Evolutionary conservation across 73 alveolate species (phyloP).

Genomic region (Uronychia setigera): DNA sequence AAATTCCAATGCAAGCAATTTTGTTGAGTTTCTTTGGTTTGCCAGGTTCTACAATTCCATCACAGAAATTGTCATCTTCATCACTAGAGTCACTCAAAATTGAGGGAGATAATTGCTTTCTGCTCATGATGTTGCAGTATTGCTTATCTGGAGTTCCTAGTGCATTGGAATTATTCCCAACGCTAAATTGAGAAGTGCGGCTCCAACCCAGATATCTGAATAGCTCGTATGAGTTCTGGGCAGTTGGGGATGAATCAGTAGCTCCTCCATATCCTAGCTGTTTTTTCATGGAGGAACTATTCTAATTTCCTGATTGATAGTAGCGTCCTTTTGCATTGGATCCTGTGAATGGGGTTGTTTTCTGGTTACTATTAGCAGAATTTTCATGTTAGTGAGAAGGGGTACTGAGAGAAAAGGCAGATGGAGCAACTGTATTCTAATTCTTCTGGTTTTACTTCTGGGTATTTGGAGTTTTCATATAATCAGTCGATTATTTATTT

Average conservation of each 20-base stretch:
- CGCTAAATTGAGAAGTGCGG: not conserved
- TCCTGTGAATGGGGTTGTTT: too few species aligned
- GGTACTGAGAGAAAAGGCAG: too few species aligned
- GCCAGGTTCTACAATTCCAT: not conserved
- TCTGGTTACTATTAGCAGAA: too few species aligned
- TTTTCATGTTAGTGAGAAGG: too few species aligned
- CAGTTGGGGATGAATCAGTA: not conserved
- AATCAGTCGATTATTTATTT: too few species aligned
- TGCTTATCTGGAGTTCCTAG: constrained; percentile 5
- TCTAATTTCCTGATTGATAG: too few species aligned
- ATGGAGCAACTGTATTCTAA: too few species aligned
- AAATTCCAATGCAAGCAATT: not conserved
- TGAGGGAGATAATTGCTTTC: not conserved
- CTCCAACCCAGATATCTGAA: not conserved
- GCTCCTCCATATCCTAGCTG: too few species aligned
- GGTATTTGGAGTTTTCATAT: too few species aligned
- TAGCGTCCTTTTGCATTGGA: too few species aligned
- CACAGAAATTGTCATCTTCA: not conserved
- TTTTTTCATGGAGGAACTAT: not conserved
- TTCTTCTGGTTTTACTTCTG: too few species aligned
- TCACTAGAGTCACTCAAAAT: not conserved
- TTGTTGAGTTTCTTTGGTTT: not conserved
- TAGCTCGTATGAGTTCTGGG: not conserved
- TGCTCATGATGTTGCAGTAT: not conserved
- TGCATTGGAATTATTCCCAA: not conserved